Evolutionary conservation across 148 eudicot species (phyloP), one percentile per base, ranked within the genome.

Genomic region (Heliosperma pusillum): DNA sequence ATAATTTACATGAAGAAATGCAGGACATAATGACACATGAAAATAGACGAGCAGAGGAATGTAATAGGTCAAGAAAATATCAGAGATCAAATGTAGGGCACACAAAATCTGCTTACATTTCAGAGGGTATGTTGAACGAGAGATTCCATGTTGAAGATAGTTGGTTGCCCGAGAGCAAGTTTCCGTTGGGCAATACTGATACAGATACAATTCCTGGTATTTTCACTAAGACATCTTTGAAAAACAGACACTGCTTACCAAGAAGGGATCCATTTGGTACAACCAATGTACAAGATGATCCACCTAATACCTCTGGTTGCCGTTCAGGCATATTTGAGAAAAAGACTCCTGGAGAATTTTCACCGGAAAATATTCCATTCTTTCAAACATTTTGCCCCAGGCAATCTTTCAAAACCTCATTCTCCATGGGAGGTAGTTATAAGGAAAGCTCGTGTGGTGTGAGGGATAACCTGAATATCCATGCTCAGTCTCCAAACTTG

Each of bases 371-470:
- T 76, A 52, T 24, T 68, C 65, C 71, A 50, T 77, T 52, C 69
- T 27, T 26, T 53, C 77, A 81, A 68, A 57, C 83, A 33, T 76
- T 66, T 33, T 15, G 69, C 79, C 72, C 80, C 0, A 76, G 44
- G 61, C 61, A 66, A 40, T 72, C 80, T 60, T 72, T 26, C 27
- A 67, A 50, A 30, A 24, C 63, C 62, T 76, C 83, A 61, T 57
- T 60, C 36, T 56, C 62, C 33, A 12, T 63, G 21, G 78, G 74
- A 73, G 44, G 65, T 60, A 71, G 22, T n/a, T 76, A 15, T 67
- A 68, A 70, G 24, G 74, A 73, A 68, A 67, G 26, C 60, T 68
- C 57, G 22, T 55, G 17, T 20, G 82, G 75, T 19, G 61, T 36
- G 25, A 27, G 26, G 16, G 60, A 58, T 58, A 67, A 57, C 60